Evolutionary conservation across 495 filamentous ascomycete species (phyloP), one percentile per base, ranked within the genome.

Genomic region (Penicillium waksmanii): DNA sequence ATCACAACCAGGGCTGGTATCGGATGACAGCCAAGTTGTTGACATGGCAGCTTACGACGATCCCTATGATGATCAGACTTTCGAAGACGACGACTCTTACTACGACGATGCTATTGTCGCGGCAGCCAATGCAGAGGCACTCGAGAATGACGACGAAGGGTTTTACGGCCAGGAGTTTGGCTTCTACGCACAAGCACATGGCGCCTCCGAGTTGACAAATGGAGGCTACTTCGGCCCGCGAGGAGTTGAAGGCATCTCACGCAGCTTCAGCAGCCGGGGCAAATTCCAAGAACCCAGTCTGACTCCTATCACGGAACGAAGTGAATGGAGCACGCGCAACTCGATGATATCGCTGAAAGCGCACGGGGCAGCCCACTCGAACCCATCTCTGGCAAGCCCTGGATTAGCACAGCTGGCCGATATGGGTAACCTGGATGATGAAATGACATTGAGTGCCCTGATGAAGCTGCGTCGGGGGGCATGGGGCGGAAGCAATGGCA

Each of bases 131-230:
- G 94, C 94, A 6, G 92, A 93, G 66, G 95, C 90, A 19, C 81
- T 98, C 4, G 95, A 95, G 47, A 91, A 90, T 61, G 95, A 98
- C 64, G 86, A 87, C 15, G 94, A 96, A 50, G 94, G 90, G 7
- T 93, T 92, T 76, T 98, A 98, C 68, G 96, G 95, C 3, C 89
- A 93, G 62, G 95, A 98, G 70, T 98, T 98, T 63, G 93, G 93
- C n/a, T 98, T 98, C 74, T 98, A 95, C 68, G 91, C 93, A 11
- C 73, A 77, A 18, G 83, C 85, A n/a, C 80, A 86, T 5, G 66
- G 80, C 36, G 68, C 66, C 17, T 70, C 74, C 9, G 73, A 89
- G 44, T 88, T 88, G 61, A 84, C 83, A 18, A 87, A 90, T 53
- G 96, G 95, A 6, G 95, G 96, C n/a, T 98, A 89, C 75, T 97